Percentiles rank a stretch among this genome's conserved stretches.
Evolutionary conservation across 345 rosid genomes (phyloP).

Genomic region (Pistacia integerrima): DNA sequence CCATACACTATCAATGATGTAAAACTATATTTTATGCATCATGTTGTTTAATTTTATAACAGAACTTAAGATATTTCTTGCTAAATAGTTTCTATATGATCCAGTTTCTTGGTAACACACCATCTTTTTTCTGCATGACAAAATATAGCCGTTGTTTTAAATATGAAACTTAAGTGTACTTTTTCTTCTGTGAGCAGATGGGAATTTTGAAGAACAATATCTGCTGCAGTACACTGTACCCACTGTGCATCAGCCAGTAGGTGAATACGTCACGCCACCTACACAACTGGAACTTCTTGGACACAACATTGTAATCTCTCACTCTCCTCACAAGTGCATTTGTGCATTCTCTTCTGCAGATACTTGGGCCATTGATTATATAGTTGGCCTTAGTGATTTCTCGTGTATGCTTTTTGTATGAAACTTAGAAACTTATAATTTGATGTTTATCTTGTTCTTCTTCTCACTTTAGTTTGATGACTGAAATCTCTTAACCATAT

Average conservation of each 20-base stretch:
- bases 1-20: not conserved
- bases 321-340: not conserved
- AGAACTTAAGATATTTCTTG: not conserved
- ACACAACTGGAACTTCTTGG: constrained; percentile 37
- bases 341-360: no score
- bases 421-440: constrained; percentile 1
- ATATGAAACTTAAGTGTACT: not conserved
- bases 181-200: constrained; percentile 22
- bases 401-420: not conserved
- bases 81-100: not conserved
- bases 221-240: constrained; percentile 19
- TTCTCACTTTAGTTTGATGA: not conserved
- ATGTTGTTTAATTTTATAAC: not conserved
- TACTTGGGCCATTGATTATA: no score
- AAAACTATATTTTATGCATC: not conserved
- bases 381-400: no score
- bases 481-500: not conserved
- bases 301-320: constrained; percentile 36
- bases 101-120: not conserved
- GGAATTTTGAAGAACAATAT: constrained; percentile 29
- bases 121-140: constrained; percentile 1
- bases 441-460: not conserved
- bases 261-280: constrained; percentile 29
- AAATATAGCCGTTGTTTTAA: not conserved
- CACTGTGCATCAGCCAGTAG: constrained; percentile 21